A percentile compares a stretch with the other conserved stretches of the same genome.
Evolutionary conservation across 257 asterid species (phyloP).

Genomic region (Solanum bukasovii): DNA sequence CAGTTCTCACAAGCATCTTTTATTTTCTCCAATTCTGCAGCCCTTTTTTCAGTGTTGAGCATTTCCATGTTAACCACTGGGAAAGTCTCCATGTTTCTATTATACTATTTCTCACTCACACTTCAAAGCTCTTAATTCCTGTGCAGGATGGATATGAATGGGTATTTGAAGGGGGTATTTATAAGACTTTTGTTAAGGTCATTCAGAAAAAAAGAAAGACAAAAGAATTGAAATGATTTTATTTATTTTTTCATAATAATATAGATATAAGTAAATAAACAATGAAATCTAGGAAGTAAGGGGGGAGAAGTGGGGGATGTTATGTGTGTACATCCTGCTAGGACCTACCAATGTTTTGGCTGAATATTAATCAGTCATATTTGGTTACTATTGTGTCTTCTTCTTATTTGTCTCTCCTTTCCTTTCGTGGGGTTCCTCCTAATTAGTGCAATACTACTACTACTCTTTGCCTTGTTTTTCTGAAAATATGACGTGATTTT

Average conservation of each 20-base stretch:
- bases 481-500: too few species aligned
- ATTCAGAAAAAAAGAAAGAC: not conserved
- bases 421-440: slow-evolving; percentile 8
- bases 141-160: not conserved
- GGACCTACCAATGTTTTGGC: slow-evolving; percentile 15
- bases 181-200: slow-evolving; percentile 18
- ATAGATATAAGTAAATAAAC: not conserved
- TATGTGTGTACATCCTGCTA: slow-evolving; percentile 20
- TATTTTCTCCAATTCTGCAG: slow-evolving; percentile 41
- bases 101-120: not conserved
- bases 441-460: not conserved
- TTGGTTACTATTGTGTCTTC: not conserved
- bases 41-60: slow-evolving; percentile 48
- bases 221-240: not conserved
- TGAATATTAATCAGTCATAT: not conserved
- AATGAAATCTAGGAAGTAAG: not conserved
- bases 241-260: not conserved
- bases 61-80: slow-evolving; percentile 52
- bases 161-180: slow-evolving; percentile 20
- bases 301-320: slow-evolving; percentile 18
- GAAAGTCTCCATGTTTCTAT: slow-evolving; percentile 34
- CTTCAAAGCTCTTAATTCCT: not conserved
- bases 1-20: slow-evolving; percentile 64
- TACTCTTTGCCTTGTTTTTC: not conserved
- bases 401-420: not conserved